These are phyloP conservation scores for Ramaria sp. DNA, from an alignment of 768 basidiomycete species.

Conservation along the genomic window DNA sequence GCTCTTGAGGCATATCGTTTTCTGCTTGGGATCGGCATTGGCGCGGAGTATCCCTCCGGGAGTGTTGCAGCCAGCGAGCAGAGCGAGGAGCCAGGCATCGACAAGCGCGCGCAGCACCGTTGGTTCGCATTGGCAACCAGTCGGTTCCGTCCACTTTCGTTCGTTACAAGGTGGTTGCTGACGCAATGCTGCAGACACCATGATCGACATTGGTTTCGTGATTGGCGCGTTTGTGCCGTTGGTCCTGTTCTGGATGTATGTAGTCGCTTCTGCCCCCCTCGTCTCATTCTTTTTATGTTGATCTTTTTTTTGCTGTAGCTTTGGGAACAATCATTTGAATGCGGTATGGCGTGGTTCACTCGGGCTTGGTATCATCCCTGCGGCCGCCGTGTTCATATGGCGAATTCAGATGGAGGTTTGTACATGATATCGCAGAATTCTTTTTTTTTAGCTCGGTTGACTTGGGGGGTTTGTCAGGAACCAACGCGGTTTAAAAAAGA, in stretches of 20 bases:
- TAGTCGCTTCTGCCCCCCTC: constrained; percentile 6
- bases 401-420: constrained; percentile 58
- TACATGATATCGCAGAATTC: not conserved
- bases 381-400: constrained; percentile 75
- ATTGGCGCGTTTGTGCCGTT: constrained; percentile 72
- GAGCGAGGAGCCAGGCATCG: constrained; percentile 72
- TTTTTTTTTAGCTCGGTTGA: not conserved
- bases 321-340: constrained; percentile 1
- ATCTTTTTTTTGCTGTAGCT: not conserved
- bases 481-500: constrained; percentile 63
- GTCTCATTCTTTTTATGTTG: not conserved
- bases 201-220: constrained; percentile 84
- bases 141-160: constrained; percentile 24
- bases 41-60: constrained; percentile 86
- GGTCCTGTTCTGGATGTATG: constrained; percentile 82
- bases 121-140: constrained; percentile 89
- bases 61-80: constrained; percentile 84
- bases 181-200: constrained; percentile 38
- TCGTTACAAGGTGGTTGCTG: not conserved
- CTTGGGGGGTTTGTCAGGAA: constrained; percentile 32
- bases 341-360: constrained; percentile 13
- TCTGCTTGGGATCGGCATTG: constrained; percentile 79
- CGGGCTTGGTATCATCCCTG: constrained; percentile 67
- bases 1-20: constrained; percentile 81
- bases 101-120: constrained; percentile 69